phyloP scores from a whole-genome alignment of 2,329 filamentous ascomycete genomes.

The Chrysosporium queenslandicum region DNA sequence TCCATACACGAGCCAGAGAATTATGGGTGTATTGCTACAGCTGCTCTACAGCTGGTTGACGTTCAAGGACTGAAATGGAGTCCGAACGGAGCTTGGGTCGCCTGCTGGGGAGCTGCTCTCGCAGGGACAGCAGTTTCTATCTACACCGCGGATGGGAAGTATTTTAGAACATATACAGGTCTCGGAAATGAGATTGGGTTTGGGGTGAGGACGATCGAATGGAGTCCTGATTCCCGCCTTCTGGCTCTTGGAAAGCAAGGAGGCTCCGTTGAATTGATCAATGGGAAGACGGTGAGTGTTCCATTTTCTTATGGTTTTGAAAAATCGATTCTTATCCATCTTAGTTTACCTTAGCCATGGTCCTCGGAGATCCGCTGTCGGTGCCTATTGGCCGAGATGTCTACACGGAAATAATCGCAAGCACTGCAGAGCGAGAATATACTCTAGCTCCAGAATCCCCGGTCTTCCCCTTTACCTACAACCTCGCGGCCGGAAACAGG shows the following conservation, averaged over 20 bases:
- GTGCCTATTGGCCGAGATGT: conserved; percentile 26
- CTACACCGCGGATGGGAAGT: conserved; percentile 51
- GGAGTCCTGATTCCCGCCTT: conserved; percentile 40
- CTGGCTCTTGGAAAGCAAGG: conserved; percentile 45
- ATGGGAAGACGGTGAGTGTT: conserved; percentile 33
- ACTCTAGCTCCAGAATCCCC: conserved; percentile 32
- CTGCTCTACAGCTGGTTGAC: conserved; percentile 39
- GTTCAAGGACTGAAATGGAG: conserved; percentile 52
- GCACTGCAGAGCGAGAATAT: conserved; percentile 26
- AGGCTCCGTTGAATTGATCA: conserved; percentile 40
- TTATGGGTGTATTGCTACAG: conserved; percentile 28
- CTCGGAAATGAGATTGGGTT: conserved; percentile 26
- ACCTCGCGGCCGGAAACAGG: conserved; percentile 25
- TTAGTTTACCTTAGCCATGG: conserved; percentile 24
- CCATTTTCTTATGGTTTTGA: not conserved
- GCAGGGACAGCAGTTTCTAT: conserved; percentile 43
- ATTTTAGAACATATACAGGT: conserved; percentile 46
- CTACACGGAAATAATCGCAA: conserved; percentile 30
- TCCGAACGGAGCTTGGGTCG: conserved; percentile 50
- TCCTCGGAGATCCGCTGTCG: conserved; percentile 28
- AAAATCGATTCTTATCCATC: not conserved
- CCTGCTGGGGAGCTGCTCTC: conserved; percentile 44
- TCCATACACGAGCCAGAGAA: conserved; percentile 31
- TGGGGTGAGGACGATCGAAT: conserved; percentile 45
- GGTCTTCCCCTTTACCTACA: conserved; percentile 25